A percentile compares a stretch with the other conserved stretches of the same genome.
Evolutionary conservation across 768 basidiomycete genomes (phyloP).

Genomic region (Mycena floridula): DNA sequence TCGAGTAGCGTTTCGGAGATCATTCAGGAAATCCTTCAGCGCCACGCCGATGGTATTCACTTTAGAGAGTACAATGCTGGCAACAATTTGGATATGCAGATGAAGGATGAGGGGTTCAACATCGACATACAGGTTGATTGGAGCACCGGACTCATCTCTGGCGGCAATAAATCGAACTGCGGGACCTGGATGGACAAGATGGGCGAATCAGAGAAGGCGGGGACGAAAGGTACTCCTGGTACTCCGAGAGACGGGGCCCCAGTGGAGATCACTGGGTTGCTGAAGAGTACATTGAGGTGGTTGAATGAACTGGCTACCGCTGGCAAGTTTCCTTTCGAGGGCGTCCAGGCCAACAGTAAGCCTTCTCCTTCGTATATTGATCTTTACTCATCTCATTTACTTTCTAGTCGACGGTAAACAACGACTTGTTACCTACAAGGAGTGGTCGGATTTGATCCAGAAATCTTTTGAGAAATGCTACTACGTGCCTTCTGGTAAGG

Average conservation of each 20-base stretch:
- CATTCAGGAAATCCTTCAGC: slow-evolving; percentile 92
- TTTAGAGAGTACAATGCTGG: slow-evolving; percentile 98
- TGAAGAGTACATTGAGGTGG: slow-evolving; percentile 94
- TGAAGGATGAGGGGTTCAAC: slow-evolving; percentile 89
- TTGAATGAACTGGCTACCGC: slow-evolving; percentile 56
- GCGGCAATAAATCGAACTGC: slow-evolving; percentile 82
- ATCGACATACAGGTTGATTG: slow-evolving; percentile 95
- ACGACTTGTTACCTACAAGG: slow-evolving; percentile 75
- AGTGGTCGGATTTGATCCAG: slow-evolving; percentile 86
- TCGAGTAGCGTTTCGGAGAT: slow-evolving; percentile 87
- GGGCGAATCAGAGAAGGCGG: slow-evolving; percentile 89
- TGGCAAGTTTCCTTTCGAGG: slow-evolving; percentile 84
- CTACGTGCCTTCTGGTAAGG: slow-evolving; percentile 77
- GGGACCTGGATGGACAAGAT: slow-evolving; percentile 99
- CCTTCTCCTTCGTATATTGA: slow-evolving; percentile 3
- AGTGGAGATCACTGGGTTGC: slow-evolving; percentile 88
- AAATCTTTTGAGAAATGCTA: slow-evolving; percentile 85
- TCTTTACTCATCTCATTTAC: slow-evolving; percentile 1
- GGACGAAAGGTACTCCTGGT: slow-evolving; percentile 93
- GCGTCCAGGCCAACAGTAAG: slow-evolving; percentile 77
- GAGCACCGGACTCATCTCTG: slow-evolving; percentile 84
- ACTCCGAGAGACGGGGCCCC: slow-evolving; percentile 96
- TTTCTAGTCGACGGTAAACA: slow-evolving; percentile 61
- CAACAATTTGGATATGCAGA: slow-evolving; percentile 94
- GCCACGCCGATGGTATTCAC: slow-evolving; percentile 86